Percentiles rank a stretch among this genome's conserved stretches.
phyloP scores from a whole-genome alignment of 192 early-diverging fungal species.

The Diversispora eburnea region DNA sequence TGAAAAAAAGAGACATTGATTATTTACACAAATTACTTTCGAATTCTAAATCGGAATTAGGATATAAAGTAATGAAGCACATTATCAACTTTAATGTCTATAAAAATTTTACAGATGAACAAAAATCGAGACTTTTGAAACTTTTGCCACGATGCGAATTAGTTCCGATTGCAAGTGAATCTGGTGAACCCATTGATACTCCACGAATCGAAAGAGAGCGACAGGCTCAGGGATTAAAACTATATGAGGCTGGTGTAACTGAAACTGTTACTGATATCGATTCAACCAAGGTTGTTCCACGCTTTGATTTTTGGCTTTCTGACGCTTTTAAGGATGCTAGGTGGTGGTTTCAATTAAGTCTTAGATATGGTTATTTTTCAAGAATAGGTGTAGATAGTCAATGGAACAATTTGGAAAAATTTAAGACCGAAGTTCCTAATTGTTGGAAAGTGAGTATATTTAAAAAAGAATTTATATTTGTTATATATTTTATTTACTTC shows the following conservation, averaged over 20 bases:
- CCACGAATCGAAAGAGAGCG: background rate
- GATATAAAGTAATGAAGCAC: background rate
- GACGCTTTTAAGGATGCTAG: constrained; percentile 11
- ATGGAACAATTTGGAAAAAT: constrained; percentile 16
- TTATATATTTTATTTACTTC: background rate
- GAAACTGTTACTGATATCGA: background rate
- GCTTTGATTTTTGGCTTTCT: constrained; percentile 20
- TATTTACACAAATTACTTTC: background rate
- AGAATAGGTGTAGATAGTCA: constrained; percentile 2
- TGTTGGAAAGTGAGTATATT: background rate
- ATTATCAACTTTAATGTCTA: constrained; percentile 9
- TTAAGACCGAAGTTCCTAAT: background rate
- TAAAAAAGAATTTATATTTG: background rate
- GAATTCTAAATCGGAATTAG: background rate
- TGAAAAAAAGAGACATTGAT: constrained; percentile 17
- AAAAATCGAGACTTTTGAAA: constrained; percentile 17
- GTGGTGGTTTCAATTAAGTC: constrained; percentile 12
- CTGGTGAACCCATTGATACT: constrained; percentile 18
- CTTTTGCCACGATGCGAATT: constrained; percentile 9
- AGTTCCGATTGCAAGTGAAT: constrained; percentile 20
- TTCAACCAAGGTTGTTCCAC: background rate
- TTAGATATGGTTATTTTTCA: constrained; percentile 14
- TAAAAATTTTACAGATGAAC: constrained; percentile 9
- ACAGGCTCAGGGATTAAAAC: background rate
- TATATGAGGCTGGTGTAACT: constrained; percentile 4